These are phyloP conservation scores for Trichoderma gamsii DNA, from an alignment of 495 filamentous ascomycete genomes.

Conservation along the genomic window DNA sequence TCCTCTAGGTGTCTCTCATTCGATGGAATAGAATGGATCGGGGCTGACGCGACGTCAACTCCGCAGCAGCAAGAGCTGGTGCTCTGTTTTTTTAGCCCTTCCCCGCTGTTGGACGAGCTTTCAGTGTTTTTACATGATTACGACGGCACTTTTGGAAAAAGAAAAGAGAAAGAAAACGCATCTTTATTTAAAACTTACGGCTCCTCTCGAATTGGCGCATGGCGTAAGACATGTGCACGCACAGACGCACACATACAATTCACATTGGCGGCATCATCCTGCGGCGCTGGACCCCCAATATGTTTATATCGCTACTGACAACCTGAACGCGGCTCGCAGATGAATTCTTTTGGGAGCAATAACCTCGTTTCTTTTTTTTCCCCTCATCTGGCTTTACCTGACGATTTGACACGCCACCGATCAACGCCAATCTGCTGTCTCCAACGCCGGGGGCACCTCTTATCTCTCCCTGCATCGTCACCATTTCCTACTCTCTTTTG, in stretches of 20 bases:
- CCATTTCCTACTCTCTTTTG: conserved; percentile 4
- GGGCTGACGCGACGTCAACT: background rate
- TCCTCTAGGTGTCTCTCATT: background rate
- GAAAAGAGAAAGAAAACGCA: background rate
- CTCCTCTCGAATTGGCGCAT: conserved; percentile 10
- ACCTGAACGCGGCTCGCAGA: background rate
- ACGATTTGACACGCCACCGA: background rate
- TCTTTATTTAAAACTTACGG: conserved; percentile 2
- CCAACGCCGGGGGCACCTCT: background rate
- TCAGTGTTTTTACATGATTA: background rate
- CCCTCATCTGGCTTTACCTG: background rate
- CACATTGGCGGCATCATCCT: background rate
- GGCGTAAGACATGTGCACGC: background rate
- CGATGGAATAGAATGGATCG: background rate
- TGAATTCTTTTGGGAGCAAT: background rate
- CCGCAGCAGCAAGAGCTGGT: conserved; percentile 1
- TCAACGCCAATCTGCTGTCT: background rate
- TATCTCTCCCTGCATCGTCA: conserved; percentile 3
- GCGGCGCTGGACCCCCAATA: background rate
- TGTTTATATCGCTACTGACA: background rate
- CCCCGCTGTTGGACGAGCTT: background rate
- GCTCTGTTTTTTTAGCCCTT: background rate
- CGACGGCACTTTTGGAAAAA: conserved; percentile 5
- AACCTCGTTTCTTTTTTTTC: background rate
- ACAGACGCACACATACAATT: background rate